phyloP scores from a whole-genome alignment of 768 basidiomycete species.

The Naganishia randhawae region DNA sequence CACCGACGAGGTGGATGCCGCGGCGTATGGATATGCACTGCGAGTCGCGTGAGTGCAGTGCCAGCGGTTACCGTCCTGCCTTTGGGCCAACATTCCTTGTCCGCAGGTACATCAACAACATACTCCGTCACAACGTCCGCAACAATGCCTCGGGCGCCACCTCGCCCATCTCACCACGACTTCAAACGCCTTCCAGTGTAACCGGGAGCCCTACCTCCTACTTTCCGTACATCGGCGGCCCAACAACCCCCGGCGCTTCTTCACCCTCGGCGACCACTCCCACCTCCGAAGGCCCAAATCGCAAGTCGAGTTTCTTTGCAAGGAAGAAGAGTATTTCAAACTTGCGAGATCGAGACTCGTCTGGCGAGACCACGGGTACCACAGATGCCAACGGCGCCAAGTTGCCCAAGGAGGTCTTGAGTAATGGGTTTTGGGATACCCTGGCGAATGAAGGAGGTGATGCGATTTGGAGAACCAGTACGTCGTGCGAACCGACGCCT shows the following conservation, averaged over 20 bases:
- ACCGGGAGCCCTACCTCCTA: conserved; percentile 22
- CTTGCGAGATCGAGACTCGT: neutral
- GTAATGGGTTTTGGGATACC: conserved; percentile 43
- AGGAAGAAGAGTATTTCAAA: conserved; percentile 26
- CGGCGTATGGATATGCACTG: conserved; percentile 43
- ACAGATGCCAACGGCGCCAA: conserved; percentile 34
- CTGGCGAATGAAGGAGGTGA: conserved; percentile 45
- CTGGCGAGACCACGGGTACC: conserved; percentile 4
- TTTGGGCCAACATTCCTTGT: conserved; percentile 3
- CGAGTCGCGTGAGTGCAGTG: conserved; percentile 43
- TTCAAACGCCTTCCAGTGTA: conserved; percentile 8
- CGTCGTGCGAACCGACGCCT: too few species aligned
- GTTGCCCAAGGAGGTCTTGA: conserved; percentile 47
- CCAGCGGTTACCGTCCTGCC: too few species aligned
- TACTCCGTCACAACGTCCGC: conserved; percentile 24
- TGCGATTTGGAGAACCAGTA: conserved; percentile 34
- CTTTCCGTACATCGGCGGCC: conserved; percentile 2
- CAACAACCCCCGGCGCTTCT: neutral
- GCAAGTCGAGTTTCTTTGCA: conserved; percentile 13
- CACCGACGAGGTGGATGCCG: conserved; percentile 33
- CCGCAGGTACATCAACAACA: conserved; percentile 29
- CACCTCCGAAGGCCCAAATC: neutral
- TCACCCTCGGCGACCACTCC: neutral
- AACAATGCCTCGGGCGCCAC: neutral
- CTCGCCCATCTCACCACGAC: conserved; percentile 28